Percentiles rank a stretch among this genome's conserved stretches.
Conservation (phyloP, 352 stramenopile species). For the Proteromonas lacertae region DNA sequence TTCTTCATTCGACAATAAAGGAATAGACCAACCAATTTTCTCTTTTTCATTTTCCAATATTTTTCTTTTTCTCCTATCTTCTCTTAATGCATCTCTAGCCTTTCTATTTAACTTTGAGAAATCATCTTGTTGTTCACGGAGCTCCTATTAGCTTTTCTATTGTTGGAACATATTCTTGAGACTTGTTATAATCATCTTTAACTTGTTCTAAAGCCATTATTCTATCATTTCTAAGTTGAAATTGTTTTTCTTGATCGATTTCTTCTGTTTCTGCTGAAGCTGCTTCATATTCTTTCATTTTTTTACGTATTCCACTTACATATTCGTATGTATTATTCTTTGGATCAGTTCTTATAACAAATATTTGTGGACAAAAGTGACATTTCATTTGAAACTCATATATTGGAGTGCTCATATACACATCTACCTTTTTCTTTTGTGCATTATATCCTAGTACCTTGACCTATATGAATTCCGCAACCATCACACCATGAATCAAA, state of each 20-base stretch:
- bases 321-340: constrained; percentile 44
- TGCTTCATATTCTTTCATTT: constrained; percentile 18
- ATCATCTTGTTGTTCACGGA: constrained; percentile 24
- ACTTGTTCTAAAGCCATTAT: constrained; percentile 36
- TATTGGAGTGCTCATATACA: constrained; percentile 46
- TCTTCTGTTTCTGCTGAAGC: constrained; percentile 2
- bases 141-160: constrained; percentile 20
- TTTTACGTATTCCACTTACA: constrained; percentile 40
- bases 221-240: constrained; percentile 17
- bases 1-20: neutral
- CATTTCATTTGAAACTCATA: constrained; percentile 77
- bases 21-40: neutral
- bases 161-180: constrained; percentile 14
- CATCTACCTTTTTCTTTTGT: constrained; percentile 46
- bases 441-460: constrained; percentile 73
- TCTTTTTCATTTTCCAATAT: neutral
- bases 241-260: constrained; percentile 10
- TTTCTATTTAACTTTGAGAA: constrained; percentile 22
- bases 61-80: neutral
- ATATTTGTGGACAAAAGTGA: constrained; percentile 24
- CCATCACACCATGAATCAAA: constrained; percentile 60
- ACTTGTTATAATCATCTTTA: constrained; percentile 19
- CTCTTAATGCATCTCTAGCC: neutral
- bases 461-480: constrained; percentile 21
- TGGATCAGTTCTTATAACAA: constrained; percentile 77